Evolutionary conservation across 2,329 filamentous ascomycete species (phyloP).

Genomic region (Botrytis cinerea): DNA sequence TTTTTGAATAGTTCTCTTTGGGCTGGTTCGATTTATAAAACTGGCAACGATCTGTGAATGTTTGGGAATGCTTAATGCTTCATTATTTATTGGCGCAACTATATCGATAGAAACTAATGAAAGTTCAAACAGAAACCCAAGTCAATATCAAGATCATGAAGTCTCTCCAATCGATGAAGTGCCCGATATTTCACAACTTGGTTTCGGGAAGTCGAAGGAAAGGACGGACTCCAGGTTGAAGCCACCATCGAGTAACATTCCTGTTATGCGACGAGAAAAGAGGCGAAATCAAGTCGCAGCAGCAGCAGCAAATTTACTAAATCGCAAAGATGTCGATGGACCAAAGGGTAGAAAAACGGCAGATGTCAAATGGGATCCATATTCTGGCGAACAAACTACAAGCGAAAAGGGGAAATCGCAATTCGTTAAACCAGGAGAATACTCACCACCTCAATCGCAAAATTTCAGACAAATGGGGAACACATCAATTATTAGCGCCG

Average conservation of each 20-base stretch:
- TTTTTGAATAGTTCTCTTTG: not conserved
- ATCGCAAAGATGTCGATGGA: slow-evolving; percentile 34
- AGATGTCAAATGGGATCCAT: slow-evolving; percentile 63
- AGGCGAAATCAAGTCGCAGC: slow-evolving; percentile 37
- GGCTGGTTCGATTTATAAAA: not conserved
- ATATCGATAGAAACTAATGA: not conserved
- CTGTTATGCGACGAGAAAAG: slow-evolving; percentile 40
- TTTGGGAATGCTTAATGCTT: not conserved
- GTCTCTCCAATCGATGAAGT: slow-evolving; percentile 48
- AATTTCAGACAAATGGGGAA: slow-evolving; percentile 31
- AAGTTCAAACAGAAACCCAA: slow-evolving; percentile 30
- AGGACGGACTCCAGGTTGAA: slow-evolving; percentile 25
- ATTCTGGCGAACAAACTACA: slow-evolving; percentile 66
- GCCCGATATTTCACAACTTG: slow-evolving; percentile 35
- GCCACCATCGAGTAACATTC: slow-evolving; percentile 38
- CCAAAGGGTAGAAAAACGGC: slow-evolving; percentile 35
- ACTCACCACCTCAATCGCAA: slow-evolving; percentile 39
- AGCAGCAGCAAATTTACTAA: slow-evolving; percentile 33
- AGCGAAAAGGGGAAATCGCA: slow-evolving; percentile 56
- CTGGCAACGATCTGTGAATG: not conserved
- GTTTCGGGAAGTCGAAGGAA: slow-evolving; percentile 24
- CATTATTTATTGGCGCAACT: not conserved
- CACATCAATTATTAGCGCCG: slow-evolving; percentile 37
- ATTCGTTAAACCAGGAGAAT: slow-evolving; percentile 58
- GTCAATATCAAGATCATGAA: slow-evolving; percentile 33